Base-by-base conservation (phyloP, 2,329 filamentous ascomycete species). In the Penicillium sp. region DNA sequence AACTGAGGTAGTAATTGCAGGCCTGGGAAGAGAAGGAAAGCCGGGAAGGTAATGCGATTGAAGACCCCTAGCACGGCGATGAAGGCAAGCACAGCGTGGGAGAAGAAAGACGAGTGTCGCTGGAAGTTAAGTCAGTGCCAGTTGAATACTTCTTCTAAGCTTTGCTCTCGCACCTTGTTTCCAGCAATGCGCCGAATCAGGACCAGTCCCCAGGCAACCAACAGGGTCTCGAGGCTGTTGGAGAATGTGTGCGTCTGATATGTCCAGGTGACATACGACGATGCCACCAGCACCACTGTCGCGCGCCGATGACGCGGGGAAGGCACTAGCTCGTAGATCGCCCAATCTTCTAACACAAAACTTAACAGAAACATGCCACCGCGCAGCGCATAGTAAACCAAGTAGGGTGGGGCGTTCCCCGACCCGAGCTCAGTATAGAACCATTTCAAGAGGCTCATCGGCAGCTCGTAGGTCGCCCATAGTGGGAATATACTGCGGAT, bases 171-270 rank as follows among this genome's bases (percentile, higher is more conserved):
- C 60, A 94, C 91, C 76, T 87, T 89, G 67, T 88, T 85, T 61
- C 88, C 86, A 42, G 88, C 80, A 62, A 97, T 94, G 70, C 93
- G 87, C 73, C 90, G 86, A 58, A 97, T 92, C 71, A 99, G 77
- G 44, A 97, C 92, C 72, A 99, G 76, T 67, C 89, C 92, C 94
- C 94, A 99, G 50, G 90, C 84, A 47, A 99, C 91, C 47, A 93
- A 82, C 64, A 99, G 79, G 2, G 94, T 97, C 78, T 99, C 94
- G 62, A 97, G 83, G 58, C 93, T 95, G 76, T 99, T 99, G 59
- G 93, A 97, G 73, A 99, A 97, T 11, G 94, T 97, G 75, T 99
- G 94, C 16, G 91, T 94, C 76, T 99, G 94, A 76, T 93, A 96
- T 41, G 93, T 97, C 93, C 94, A 99, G 44, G 94, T 99, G 64